phyloP scores from a whole-genome alignment of 2,329 filamentous ascomycete species.

The Ceratocystis harringtonii region DNA sequence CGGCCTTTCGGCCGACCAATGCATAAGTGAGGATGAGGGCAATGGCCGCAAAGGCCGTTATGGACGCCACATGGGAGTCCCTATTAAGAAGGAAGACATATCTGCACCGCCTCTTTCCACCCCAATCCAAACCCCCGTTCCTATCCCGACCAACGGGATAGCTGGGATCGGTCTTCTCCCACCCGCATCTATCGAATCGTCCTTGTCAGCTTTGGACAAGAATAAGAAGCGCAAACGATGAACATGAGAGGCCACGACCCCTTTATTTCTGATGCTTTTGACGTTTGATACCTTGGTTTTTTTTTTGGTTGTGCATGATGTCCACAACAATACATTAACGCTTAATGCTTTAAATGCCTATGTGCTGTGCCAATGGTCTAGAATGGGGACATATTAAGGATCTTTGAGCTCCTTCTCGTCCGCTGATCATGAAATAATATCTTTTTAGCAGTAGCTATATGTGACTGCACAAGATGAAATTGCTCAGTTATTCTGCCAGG shows the following conservation, averaged over 20 bases:
- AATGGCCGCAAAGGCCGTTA: conserved; percentile 95
- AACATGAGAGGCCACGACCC: neutral
- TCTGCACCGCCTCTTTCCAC: conserved; percentile 24
- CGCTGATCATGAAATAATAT: neutral
- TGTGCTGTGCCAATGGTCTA: neutral
- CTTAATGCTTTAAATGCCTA: neutral
- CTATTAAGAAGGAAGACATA: conserved; percentile 43
- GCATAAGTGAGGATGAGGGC: conserved; percentile 92
- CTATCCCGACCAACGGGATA: conserved; percentile 15
- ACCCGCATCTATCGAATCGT: conserved; percentile 30
- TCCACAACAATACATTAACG: neutral
- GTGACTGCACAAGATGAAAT: neutral
- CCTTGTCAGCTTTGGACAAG: conserved; percentile 32
- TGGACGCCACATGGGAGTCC: conserved; percentile 54
- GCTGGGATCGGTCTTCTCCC: conserved; percentile 26
- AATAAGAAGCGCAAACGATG: conserved; percentile 49
- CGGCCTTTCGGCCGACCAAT: conserved; percentile 81
- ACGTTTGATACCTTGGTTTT: conserved; percentile 8
- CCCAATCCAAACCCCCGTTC: conserved; percentile 15
- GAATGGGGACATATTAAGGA: neutral
- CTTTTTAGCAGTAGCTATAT: neutral
- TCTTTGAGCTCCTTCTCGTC: neutral
- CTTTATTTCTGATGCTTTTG: neutral
- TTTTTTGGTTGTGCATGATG: neutral
- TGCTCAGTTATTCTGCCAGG: neutral